Percentiles rank a stretch among this genome's conserved stretches.
phyloP scores from a whole-genome alignment of 2,329 filamentous ascomycete species.

The Talaromyces sp. region DNA sequence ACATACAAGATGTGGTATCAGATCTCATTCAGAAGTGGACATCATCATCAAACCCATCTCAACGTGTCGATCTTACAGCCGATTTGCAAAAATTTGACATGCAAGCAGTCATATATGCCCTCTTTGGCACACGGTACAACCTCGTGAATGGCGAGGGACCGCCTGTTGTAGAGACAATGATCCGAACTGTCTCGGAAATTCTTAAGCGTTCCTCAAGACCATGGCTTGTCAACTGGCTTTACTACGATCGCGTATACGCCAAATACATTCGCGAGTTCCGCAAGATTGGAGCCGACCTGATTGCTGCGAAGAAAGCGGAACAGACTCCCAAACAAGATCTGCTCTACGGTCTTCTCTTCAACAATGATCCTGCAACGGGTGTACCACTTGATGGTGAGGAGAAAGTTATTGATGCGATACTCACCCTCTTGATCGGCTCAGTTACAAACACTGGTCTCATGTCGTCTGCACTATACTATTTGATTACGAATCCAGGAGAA shows the following conservation, averaged over 20 bases:
- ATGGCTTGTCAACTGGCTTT: slow-evolving; percentile 48
- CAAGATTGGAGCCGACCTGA: slow-evolving; percentile 50
- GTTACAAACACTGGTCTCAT: slow-evolving; percentile 66
- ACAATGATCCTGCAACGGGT: slow-evolving; percentile 58
- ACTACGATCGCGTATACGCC: slow-evolving; percentile 51
- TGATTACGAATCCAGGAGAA: slow-evolving; percentile 57
- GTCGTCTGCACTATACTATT: slow-evolving; percentile 60
- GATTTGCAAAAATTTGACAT: slow-evolving; percentile 53
- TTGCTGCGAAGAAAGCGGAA: slow-evolving; percentile 50
- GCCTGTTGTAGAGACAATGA: slow-evolving; percentile 50
- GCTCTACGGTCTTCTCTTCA: slow-evolving; percentile 55
- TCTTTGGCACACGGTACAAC: slow-evolving; percentile 49
- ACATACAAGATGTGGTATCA: slow-evolving; percentile 44
- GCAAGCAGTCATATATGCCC: slow-evolving; percentile 45
- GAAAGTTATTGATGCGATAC: slow-evolving; percentile 62
- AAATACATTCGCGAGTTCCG: slow-evolving; percentile 51
- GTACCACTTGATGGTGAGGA: slow-evolving; percentile 52
- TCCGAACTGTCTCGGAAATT: slow-evolving; percentile 51
- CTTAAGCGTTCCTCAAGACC: slow-evolving; percentile 51
- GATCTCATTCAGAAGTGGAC: slow-evolving; percentile 51
- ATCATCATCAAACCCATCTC: slow-evolving; percentile 22
- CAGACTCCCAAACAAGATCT: slow-evolving; percentile 55
- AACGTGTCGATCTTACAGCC: slow-evolving; percentile 40
- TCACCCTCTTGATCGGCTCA: slow-evolving; percentile 60
- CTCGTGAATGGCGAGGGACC: slow-evolving; percentile 43